Percentiles rank a stretch among this genome's conserved stretches.
These are phyloP conservation scores for Spencermartinsiella ligniputridi DNA, from an alignment of 1,139 yeast genomes.

Conservation along the genomic window DNA sequence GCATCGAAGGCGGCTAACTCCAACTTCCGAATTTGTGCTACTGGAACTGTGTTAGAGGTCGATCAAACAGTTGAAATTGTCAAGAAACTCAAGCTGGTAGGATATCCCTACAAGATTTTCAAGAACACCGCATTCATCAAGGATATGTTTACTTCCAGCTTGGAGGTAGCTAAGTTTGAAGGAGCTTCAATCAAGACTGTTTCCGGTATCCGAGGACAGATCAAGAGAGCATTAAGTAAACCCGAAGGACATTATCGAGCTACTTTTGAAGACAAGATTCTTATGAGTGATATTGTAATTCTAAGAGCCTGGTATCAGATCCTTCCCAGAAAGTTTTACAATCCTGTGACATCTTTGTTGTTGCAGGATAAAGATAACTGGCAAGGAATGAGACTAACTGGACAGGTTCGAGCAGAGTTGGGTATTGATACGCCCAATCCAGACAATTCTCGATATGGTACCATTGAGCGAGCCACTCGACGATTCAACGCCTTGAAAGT, in stretches of 20 bases:
- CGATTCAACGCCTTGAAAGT: constrained; percentile 83
- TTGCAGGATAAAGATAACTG: constrained; percentile 74
- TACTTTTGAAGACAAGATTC: constrained; percentile 93
- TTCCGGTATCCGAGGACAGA: constrained; percentile 96
- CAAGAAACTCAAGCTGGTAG: constrained; percentile 90
- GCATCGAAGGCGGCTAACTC: constrained; percentile 82
- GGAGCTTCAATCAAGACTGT: constrained; percentile 97
- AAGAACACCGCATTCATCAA: constrained; percentile 95
- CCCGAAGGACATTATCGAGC: constrained; percentile 99
- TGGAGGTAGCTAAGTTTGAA: constrained; percentile 96
- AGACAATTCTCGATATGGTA: constrained; percentile 61
- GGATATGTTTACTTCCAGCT: constrained; percentile 88
- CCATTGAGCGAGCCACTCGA: constrained; percentile 82
- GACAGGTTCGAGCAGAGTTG: constrained; percentile 80
- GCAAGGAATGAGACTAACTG: constrained; percentile 96
- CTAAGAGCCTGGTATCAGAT: constrained; percentile 98
- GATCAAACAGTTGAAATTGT: constrained; percentile 88
- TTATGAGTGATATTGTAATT: constrained; percentile 84
- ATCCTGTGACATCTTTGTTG: constrained; percentile 90
- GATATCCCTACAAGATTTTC: constrained; percentile 89
- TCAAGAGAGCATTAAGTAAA: constrained; percentile 85
- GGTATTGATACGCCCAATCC: constrained; percentile 60
- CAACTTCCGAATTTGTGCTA: constrained; percentile 93
- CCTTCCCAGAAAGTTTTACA: constrained; percentile 81
- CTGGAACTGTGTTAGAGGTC: constrained; percentile 92